Evolutionary conservation across 2,329 filamentous ascomycete species (phyloP).

Genomic region (Fonsecaea pedrosoi): DNA sequence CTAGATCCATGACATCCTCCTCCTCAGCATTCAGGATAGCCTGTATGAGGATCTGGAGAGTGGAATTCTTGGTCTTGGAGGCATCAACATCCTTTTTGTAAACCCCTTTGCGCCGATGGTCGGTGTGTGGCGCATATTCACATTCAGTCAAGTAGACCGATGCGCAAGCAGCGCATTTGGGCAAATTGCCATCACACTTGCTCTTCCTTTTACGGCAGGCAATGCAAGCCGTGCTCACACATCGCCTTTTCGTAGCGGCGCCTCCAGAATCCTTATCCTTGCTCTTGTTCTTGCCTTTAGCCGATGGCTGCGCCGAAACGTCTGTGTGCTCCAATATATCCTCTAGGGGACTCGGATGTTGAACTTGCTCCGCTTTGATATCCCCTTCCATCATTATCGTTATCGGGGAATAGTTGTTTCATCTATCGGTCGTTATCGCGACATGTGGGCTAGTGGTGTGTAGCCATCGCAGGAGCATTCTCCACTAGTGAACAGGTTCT

Average conservation of each 20-base stretch:
- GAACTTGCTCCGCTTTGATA: constrained; percentile 22
- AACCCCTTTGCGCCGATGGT: constrained; percentile 94
- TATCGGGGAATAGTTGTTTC: background rate
- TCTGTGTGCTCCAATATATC: constrained; percentile 17
- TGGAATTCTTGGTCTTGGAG: constrained; percentile 84
- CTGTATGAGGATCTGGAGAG: constrained; percentile 88
- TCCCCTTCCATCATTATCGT: constrained; percentile 17
- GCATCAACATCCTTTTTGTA: constrained; percentile 93
- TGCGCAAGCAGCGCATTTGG: constrained; percentile 92
- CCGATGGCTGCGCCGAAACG: constrained; percentile 6
- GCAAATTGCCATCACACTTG: constrained; percentile 90
- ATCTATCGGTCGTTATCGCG: background rate
- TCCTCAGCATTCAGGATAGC: constrained; percentile 91
- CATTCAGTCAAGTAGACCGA: constrained; percentile 82
- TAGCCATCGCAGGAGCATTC: constrained; percentile 10
- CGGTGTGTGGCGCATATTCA: constrained; percentile 93
- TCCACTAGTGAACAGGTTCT: background rate
- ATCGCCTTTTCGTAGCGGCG: constrained; percentile 67
- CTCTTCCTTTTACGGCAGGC: constrained; percentile 80
- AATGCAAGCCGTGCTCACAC: constrained; percentile 84
- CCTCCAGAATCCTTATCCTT: constrained; percentile 43
- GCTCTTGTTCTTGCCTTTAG: constrained; percentile 44
- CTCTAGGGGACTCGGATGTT: constrained; percentile 6
- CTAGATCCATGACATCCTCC: constrained; percentile 79
- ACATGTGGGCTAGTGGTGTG: constrained; percentile 7